Evolutionary conservation across 805 yeast species (phyloP).

Genomic region (Suhomyces kilbournensis): DNA sequence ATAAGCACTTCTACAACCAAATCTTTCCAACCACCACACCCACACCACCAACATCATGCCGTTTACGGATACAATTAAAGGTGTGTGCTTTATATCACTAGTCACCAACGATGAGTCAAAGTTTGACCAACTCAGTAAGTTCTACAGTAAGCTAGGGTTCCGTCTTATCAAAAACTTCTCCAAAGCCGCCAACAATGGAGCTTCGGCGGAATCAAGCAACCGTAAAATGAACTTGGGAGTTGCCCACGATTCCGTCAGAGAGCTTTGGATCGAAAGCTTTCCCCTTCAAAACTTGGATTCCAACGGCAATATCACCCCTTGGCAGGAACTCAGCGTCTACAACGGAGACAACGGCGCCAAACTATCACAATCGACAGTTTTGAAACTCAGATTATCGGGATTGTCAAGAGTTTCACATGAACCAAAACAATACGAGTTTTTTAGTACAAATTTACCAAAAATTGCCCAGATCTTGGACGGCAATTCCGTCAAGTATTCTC

Average conservation of each 20-base stretch:
- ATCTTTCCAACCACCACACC: too few species aligned
- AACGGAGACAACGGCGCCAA: conserved; percentile 33
- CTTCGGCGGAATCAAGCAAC: conserved; percentile 23
- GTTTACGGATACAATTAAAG: conserved; percentile 4
- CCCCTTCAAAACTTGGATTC: conserved; percentile 44
- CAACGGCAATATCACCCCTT: conserved; percentile 35
- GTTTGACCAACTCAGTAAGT: conserved; percentile 49
- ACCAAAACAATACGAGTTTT: conserved; percentile 24
- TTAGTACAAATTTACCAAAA: conserved; percentile 26
- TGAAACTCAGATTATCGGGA: conserved; percentile 35
- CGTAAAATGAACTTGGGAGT: conserved; percentile 47
- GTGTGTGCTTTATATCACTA: conserved; percentile 49
- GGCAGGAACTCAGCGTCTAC: conserved; percentile 40
- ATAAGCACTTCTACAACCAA: background rate
- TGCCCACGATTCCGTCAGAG: conserved; percentile 63
- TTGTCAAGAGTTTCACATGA: conserved; percentile 5
- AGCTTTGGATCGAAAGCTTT: conserved; percentile 70
- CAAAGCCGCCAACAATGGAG: conserved; percentile 43
- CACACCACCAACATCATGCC: conserved; percentile 5
- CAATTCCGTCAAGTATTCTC: conserved; percentile 3
- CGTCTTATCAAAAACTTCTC: conserved; percentile 56
- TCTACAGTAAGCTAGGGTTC: conserved; percentile 63
- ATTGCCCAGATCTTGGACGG: conserved; percentile 19
- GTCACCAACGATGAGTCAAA: conserved; percentile 49
- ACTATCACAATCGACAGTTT: conserved; percentile 26